These are phyloP conservation scores for Lycium ferocissimum DNA, from an alignment of 257 asterid species.

Conservation along the genomic window DNA sequence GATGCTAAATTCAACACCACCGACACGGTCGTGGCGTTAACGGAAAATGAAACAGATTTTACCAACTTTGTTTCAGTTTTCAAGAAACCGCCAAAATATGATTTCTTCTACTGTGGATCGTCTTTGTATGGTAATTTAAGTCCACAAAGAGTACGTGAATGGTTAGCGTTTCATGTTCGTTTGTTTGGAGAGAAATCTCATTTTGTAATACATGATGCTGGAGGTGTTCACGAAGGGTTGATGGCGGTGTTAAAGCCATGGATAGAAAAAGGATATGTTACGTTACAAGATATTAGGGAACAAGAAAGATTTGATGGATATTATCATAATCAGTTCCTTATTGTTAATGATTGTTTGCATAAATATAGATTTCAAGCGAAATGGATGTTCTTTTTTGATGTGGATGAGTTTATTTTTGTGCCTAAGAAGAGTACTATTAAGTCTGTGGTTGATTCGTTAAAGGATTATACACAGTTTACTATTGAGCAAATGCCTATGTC, in stretches of 20 bases:
- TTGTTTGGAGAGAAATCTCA: conserved; percentile 68
- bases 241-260: conserved; percentile 75
- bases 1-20: conserved; percentile 45
- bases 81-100: conserved; percentile 52
- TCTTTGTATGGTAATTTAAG: conserved; percentile 73
- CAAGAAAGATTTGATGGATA: conserved; percentile 88
- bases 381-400: conserved; percentile 88
- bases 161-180: conserved; percentile 78
- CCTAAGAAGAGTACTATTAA: conserved; percentile 63
- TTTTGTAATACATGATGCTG: conserved; percentile 89
- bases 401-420: conserved; percentile 75
- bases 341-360: conserved; percentile 85
- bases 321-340: conserved; percentile 78
- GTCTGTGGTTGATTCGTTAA: conserved; percentile 60
- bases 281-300: conserved; percentile 71
- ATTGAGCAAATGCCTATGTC: conserved; percentile 89
- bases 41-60: conserved; percentile 49
- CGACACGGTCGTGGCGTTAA: conserved; percentile 57
- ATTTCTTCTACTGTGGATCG: conserved; percentile 77
- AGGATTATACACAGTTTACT: conserved; percentile 71
- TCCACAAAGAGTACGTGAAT: conserved; percentile 75
- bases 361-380: conserved; percentile 60
- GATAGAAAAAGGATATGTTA: conserved; percentile 79
- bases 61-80: conserved; percentile 37
- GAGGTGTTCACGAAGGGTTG: conserved; percentile 72